Base-by-base conservation (phyloP, 371 early-diverging fungal species). In the Syncephalastrum sp. region DNA sequence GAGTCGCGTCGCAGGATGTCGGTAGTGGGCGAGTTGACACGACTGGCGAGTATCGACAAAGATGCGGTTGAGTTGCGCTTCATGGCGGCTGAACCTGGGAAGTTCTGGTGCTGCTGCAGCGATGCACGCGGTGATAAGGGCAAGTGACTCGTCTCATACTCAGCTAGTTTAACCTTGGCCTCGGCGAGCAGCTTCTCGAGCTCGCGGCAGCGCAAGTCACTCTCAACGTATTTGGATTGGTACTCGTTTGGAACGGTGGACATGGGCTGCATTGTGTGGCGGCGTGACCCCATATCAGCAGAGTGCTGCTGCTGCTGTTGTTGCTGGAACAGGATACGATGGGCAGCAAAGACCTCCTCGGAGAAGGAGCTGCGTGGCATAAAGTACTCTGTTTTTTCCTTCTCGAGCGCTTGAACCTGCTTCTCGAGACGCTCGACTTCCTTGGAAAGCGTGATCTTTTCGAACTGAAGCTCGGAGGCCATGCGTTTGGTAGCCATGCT, bases 131-230 rank as follows among this genome's bases (percentile, higher is more conserved):
- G 65, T 6, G 67, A 65, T 19, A 54, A 41, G 10, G 57, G 49
- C 3, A 46, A 21, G 1, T 55, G 27, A 42, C 42, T 19, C 6
- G 56, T 44, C 47, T 75, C 75, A 38, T 66, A 70, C 42, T 75
- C 72, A 5, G 65, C 79, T 14, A 79, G 49, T 42, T 70, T 73
- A 33, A 63, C 56, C 42, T 79, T 79, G 43, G 79, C 62, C 50
- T 79, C 79, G 8, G 79, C 79, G 42, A 79, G 47, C 14, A 79
- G 25, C 48, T 75, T 75, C 27, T 79, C 79, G 13, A 79, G 50
- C 24, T 79, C 79, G n/a, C 79, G 63, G 54, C 79, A 79, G 16
- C 74, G 70, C 27, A 75, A 53, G 41, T 79, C 79, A 12, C 72
- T 69, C 44, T 79, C 74, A n/a, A 74, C 63, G 17, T 69, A 75